Conservation (phyloP, 1,284 basidiomycete genomes). For the Acaromyces ingoldii region DNA sequence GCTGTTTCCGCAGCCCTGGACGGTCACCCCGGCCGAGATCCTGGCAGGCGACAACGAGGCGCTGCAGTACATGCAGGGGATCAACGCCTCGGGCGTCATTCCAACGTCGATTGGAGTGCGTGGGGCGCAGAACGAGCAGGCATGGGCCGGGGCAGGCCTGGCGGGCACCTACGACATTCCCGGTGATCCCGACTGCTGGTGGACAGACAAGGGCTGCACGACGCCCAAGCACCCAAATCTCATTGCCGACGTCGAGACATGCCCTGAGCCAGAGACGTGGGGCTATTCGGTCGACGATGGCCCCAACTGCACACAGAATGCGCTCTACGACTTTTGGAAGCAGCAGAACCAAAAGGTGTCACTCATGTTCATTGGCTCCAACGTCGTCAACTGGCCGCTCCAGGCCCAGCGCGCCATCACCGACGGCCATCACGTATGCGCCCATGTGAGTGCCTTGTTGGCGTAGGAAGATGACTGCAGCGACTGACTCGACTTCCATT, state of each 20-base stretch:
- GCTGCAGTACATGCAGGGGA: slow-evolving; percentile 39
- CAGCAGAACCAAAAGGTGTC: slow-evolving; percentile 57
- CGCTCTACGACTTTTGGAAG: slow-evolving; percentile 56
- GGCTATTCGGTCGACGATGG: slow-evolving; percentile 58
- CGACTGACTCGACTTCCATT: slow-evolving; percentile 12
- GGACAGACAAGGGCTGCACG: slow-evolving; percentile 38
- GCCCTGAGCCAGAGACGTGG: slow-evolving; percentile 56
- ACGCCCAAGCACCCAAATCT: slow-evolving; percentile 54
- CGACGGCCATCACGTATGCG: slow-evolving; percentile 45
- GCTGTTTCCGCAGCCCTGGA: slow-evolving; percentile 48
- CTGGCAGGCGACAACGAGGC: slow-evolving; percentile 52
- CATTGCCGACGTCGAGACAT: slow-evolving; percentile 50
- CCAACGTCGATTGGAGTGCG: slow-evolving; percentile 43
- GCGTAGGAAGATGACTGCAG: neutral
- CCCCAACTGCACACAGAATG: slow-evolving; percentile 55
- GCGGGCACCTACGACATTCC: slow-evolving; percentile 7
- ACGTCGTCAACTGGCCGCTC: slow-evolving; percentile 58
- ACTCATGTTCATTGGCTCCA: slow-evolving; percentile 56
- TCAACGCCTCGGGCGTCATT: slow-evolving; percentile 47
- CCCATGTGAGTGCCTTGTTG: slow-evolving; percentile 17
- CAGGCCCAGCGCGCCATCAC: slow-evolving; percentile 56
- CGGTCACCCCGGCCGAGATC: slow-evolving; percentile 51
- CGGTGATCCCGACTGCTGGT: slow-evolving; percentile 46
- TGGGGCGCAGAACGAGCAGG: neutral
- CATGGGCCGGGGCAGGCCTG: slow-evolving; percentile 4